Percentiles rank a stretch among this genome's conserved stretches.
Conservation (phyloP, 352 stramenopile species). For the Globisporangium canariense region DNA sequence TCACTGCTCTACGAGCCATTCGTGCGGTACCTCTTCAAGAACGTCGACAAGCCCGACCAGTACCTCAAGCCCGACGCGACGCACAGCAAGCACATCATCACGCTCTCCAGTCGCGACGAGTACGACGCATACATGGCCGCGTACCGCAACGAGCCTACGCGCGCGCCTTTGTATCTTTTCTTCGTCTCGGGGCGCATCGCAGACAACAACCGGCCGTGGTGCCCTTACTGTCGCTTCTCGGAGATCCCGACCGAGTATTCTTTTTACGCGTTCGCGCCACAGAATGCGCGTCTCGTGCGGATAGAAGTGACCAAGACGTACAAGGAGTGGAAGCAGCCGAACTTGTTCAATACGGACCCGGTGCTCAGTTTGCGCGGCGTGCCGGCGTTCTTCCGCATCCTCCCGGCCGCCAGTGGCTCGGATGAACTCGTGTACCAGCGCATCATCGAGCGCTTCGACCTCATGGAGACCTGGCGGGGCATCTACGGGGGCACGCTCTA, state of each 20-base stretch:
- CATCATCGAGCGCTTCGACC: constrained; percentile 51
- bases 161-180: constrained; percentile 50
- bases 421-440: constrained; percentile 34
- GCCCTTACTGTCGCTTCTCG: constrained; percentile 76
- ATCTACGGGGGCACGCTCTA: constrained; percentile 28
- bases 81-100: constrained; percentile 54
- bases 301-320: constrained; percentile 67
- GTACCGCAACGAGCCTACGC: constrained; percentile 34
- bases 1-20: constrained; percentile 51
- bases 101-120: constrained; percentile 36
- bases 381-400: constrained; percentile 46
- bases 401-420: constrained; percentile 8
- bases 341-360: constrained; percentile 52
- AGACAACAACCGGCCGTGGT: constrained; percentile 76
- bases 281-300: constrained; percentile 48
- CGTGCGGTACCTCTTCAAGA: constrained; percentile 67
- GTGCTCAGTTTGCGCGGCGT: constrained; percentile 51
- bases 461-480: constrained; percentile 35
- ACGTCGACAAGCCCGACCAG: constrained; percentile 39
- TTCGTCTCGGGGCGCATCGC: constrained; percentile 66
- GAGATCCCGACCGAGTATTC: constrained; percentile 69
- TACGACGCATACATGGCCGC: constrained; percentile 34
- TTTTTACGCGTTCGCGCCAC: constrained; percentile 68
- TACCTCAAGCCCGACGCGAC: constrained; percentile 35
- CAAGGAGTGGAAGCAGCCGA: constrained; percentile 56